Percentiles rank a stretch among this genome's conserved stretches.
Evolutionary conservation across 176 grass and related monocot genomes (phyloP).

Genomic region (Urochloa ruziziensis): DNA sequence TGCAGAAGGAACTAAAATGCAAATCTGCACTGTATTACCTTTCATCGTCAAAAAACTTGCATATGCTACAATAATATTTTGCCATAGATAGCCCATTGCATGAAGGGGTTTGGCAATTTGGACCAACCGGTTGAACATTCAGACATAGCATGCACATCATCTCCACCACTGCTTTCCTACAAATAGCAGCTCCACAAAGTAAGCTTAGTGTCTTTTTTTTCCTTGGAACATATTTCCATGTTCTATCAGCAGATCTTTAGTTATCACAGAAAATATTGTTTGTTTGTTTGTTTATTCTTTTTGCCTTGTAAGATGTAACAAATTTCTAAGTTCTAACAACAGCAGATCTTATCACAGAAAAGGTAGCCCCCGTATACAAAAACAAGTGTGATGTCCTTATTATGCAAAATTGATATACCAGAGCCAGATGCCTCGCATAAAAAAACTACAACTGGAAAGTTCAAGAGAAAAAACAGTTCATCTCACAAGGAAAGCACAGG

Average conservation of each 20-base stretch:
- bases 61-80: conserved; percentile 83
- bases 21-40: conserved; percentile 42
- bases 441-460: background rate
- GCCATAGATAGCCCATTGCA: conserved; percentile 77
- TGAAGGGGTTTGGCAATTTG: conserved; percentile 54
- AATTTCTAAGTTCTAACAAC: conserved; percentile 31
- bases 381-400: background rate
- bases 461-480: background rate
- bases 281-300: too few relatives aligned
- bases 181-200: conserved; percentile 29
- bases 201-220: background rate
- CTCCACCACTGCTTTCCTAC: conserved; percentile 70
- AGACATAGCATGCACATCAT: conserved; percentile 96
- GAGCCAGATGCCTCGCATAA: too few relatives aligned
- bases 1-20: too few relatives aligned
- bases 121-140: conserved; percentile 71
- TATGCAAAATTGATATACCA: background rate
- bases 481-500: background rate
- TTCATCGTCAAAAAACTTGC: conserved; percentile 95
- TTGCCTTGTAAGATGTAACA: too few relatives aligned
- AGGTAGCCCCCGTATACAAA: background rate
- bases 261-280: too few relatives aligned
- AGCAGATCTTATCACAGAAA: background rate
- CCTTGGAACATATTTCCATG: background rate
- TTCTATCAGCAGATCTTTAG: too few relatives aligned